Evolutionary conservation across 768 basidiomycete species (phyloP), one percentile per base, ranked within the genome.

Genomic region (Austroboletus eburneus): DNA sequence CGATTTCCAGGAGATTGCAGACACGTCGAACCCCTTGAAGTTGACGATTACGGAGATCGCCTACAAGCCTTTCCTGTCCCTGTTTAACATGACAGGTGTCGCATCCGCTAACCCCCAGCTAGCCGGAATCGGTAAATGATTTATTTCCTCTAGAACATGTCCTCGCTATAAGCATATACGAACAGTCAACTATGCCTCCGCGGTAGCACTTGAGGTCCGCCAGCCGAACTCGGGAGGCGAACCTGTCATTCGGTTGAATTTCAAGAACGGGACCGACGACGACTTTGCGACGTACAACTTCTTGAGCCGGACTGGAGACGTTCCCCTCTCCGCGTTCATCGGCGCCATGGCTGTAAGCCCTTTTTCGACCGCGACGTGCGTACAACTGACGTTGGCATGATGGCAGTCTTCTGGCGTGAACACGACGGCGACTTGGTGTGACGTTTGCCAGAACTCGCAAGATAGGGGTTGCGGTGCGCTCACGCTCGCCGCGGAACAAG

Each of bases 21-120:
- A 80, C 52, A 36, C 64, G 3, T 67, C 71, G 3, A 71, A 79
- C 48, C 75, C 81, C 0, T 55, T 81, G 46, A 81, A 82, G 59
- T 57, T 91, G 34, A 63, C 72, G 21, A 77, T 83, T 52, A 70
- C 78, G 25, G 79, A 79, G 9, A 72, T 83, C 42, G 74, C 85
- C 0, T 90, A 89, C 71, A 88, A 89, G 63, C 87, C 87, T 0
- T 85, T 89, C 69, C 48, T 87, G 25, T 83, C 82, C 9, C 63
- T 90, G 37, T 89, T 90, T 71, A 85, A 86, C 64, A 81, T 90
- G 79, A 86, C 83, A 0, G 74, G 78, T 2, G 73, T 76, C 21
- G 74, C 75, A 9, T 59, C 72, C 16, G 65, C 69, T 37, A 72
- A 77, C 45, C 75, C 78, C 1, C 57, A 77, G 50, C 72, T 86